A percentile compares a stretch with the other conserved stretches of the same genome.
Evolutionary conservation across 495 filamentous ascomycete genomes (phyloP).

Genomic region (Aspergillus indologenus): DNA sequence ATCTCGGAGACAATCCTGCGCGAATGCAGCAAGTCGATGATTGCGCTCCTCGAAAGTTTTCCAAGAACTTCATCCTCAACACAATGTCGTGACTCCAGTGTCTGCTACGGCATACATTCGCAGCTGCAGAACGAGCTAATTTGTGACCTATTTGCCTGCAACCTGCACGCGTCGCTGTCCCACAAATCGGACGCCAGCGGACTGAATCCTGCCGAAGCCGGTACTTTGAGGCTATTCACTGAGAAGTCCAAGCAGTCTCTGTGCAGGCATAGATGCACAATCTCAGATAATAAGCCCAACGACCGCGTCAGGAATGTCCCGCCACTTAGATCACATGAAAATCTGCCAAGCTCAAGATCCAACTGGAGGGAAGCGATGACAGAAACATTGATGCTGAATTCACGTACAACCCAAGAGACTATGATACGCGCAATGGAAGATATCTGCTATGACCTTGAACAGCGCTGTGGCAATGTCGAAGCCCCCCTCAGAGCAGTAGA

Average conservation of each 20-base stretch:
- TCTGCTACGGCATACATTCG: slow-evolving; percentile 23
- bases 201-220: slow-evolving; percentile 1
- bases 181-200: slow-evolving; percentile 9
- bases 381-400: slow-evolving; percentile 32
- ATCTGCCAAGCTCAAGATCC: slow-evolving; percentile 19
- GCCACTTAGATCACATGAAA: slow-evolving; percentile 13
- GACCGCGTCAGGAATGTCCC: slow-evolving; percentile 12
- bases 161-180: slow-evolving; percentile 21
- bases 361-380: slow-evolving; percentile 47
- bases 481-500: slow-evolving; percentile 44
- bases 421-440: slow-evolving; percentile 48
- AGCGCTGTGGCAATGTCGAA: slow-evolving; percentile 50
- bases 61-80: slow-evolving; percentile 17
- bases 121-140: slow-evolving; percentile 32
- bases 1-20: slow-evolving; percentile 13
- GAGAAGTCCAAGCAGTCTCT: slow-evolving; percentile 14
- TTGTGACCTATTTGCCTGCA: slow-evolving; percentile 28
- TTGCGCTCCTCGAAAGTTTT: slow-evolving; percentile 21
- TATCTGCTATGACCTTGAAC: slow-evolving; percentile 54
- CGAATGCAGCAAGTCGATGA: slow-evolving; percentile 19
- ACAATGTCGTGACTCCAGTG: slow-evolving; percentile 20
- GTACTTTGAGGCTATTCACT: slow-evolving; percentile 17
- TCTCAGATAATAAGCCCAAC: slow-evolving; percentile 15
- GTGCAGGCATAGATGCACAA: slow-evolving; percentile 16
- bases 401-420: slow-evolving; percentile 33